Conservation (phyloP, 768 basidiomycete genomes). For the Tricholoma saponaceum region DNA sequence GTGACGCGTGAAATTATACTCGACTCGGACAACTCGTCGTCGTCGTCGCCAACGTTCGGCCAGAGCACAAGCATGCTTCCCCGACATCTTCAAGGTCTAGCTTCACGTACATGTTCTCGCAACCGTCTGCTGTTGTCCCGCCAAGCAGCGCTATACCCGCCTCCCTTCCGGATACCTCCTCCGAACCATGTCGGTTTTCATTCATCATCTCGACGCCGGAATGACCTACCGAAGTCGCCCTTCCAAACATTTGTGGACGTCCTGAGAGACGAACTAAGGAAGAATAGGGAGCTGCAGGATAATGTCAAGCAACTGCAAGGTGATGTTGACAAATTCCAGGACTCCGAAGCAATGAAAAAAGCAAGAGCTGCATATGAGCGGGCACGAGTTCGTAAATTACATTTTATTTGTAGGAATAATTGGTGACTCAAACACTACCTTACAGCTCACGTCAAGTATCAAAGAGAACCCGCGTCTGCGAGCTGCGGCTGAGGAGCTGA, state of each 20-base stretch:
- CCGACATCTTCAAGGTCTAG: slow-evolving; percentile 38
- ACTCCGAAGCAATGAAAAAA: slow-evolving; percentile 92
- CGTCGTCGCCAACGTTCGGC: background rate
- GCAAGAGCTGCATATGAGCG: slow-evolving; percentile 91
- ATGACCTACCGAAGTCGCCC: slow-evolving; percentile 83
- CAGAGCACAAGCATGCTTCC: slow-evolving; percentile 31
- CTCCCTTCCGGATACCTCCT: slow-evolving; percentile 38
- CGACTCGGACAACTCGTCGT: background rate
- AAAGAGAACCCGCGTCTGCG: slow-evolving; percentile 92
- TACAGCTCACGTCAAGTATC: slow-evolving; percentile 85
- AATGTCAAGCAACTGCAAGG: slow-evolving; percentile 97
- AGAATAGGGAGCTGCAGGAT: slow-evolving; percentile 93
- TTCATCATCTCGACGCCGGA: slow-evolving; percentile 54
- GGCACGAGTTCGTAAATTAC: slow-evolving; percentile 67
- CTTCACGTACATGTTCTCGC: slow-evolving; percentile 30
- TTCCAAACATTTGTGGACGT: slow-evolving; percentile 97
- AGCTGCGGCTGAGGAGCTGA: slow-evolving; percentile 91
- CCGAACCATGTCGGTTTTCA: slow-evolving; percentile 47
- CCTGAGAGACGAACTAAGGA: slow-evolving; percentile 85
- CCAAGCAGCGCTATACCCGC: slow-evolving; percentile 19
- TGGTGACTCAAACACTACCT: slow-evolving; percentile 4
- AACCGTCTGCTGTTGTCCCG: slow-evolving; percentile 19
- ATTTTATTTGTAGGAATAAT: slow-evolving; percentile 4
- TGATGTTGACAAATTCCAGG: slow-evolving; percentile 95
- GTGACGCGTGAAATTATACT: slow-evolving; percentile 15